Base-by-base conservation (phyloP, 208 protist species). In the Acanthamoeba quina region DNA sequence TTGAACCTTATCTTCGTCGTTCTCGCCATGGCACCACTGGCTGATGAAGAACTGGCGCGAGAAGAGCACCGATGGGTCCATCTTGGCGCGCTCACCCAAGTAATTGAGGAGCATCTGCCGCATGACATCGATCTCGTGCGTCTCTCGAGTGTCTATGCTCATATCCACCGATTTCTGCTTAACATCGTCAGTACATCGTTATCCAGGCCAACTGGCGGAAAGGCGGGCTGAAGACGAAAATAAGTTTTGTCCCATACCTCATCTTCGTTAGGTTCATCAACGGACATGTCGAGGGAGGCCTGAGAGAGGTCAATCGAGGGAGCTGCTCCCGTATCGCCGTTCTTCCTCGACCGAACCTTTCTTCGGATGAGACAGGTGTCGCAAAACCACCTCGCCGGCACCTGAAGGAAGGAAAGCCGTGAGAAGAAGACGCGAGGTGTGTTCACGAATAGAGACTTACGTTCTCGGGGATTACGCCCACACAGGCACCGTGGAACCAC, bases 401-500 rank as follows among this genome's bases (percentile, higher is more conserved):
- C 85, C 85, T 31, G 80, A 11, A 44, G 31, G 29, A 80, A 24
- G 9, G 29, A 11, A 11, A 58, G 15, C 3, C 7, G 66, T 19
- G 66, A 41, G 29, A 31, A 68, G 19, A 68, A 68, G n/a, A 29
- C 26, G 21, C 47, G 11, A 52, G 68, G 17, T 74, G 11, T 5
- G 5, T 21, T 76, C 26, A 21, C 44, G 15, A 64, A 68, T 11
- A n/a, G 24, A 31, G 31, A 15, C 54, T 58, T 60, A 93, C 89
- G 10, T 93, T 47, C 15, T 93, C 66, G 26, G 60, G 89, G 9
- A 82, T n/a, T 10, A 93, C 70, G 49, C 89, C 89, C 3, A 93
- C 89, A 44, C 89, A 93, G 34, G n/a, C 68, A 13, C 89, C 89
- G 34, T 93, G 89, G 47, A 93, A 93, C 89, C 89, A 93, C 89